Conservation (phyloP, 768 basidiomycete species). For the Lactarius deliciosus region DNA sequence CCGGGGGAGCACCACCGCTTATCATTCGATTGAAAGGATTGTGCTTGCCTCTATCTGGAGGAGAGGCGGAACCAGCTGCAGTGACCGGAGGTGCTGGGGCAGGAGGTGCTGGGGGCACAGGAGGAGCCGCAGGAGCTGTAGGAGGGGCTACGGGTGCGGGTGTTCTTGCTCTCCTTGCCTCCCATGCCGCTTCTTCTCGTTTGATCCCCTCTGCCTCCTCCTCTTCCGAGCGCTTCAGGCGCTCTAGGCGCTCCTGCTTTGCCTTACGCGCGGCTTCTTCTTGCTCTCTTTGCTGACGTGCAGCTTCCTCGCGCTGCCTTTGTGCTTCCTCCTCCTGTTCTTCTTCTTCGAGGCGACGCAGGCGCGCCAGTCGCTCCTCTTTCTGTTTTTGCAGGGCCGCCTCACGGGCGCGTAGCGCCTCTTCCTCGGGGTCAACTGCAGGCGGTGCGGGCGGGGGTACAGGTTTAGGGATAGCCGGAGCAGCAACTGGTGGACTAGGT, state of each 20-base stretch:
- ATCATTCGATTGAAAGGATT: slow-evolving; percentile 81
- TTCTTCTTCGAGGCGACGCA: slow-evolving; percentile 64
- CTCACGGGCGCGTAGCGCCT: slow-evolving; percentile 63
- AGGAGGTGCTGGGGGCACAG: slow-evolving; percentile 35
- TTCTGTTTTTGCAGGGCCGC: slow-evolving; percentile 68
- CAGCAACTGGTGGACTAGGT: slow-evolving; percentile 24
- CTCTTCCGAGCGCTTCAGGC: slow-evolving; percentile 23
- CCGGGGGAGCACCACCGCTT: slow-evolving; percentile 44
- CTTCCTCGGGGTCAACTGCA: slow-evolving; percentile 77
- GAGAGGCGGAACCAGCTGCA: slow-evolving; percentile 35
- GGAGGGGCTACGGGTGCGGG: slow-evolving; percentile 46
- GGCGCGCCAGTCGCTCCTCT: slow-evolving; percentile 66
- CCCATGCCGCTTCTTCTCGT: slow-evolving; percentile 21
- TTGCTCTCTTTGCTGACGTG: slow-evolving; percentile 37
- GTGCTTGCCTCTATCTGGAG: slow-evolving; percentile 55
- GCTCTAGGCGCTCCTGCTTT: slow-evolving; percentile 25
- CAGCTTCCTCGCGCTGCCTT: slow-evolving; percentile 39
- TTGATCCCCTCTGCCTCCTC: slow-evolving; percentile 26
- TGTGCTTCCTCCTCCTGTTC: slow-evolving; percentile 59
- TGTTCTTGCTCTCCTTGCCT: slow-evolving; percentile 36
- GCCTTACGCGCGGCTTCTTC: slow-evolving; percentile 26
- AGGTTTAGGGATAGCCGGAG: slow-evolving; percentile 38
- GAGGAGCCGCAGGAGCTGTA: slow-evolving; percentile 34
- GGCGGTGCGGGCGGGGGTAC: slow-evolving; percentile 43
- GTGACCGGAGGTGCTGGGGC: slow-evolving; percentile 44